These are phyloP conservation scores for Vitis hybrid DNA, from an alignment of 177 flowering plant species.

Conservation along the genomic window DNA sequence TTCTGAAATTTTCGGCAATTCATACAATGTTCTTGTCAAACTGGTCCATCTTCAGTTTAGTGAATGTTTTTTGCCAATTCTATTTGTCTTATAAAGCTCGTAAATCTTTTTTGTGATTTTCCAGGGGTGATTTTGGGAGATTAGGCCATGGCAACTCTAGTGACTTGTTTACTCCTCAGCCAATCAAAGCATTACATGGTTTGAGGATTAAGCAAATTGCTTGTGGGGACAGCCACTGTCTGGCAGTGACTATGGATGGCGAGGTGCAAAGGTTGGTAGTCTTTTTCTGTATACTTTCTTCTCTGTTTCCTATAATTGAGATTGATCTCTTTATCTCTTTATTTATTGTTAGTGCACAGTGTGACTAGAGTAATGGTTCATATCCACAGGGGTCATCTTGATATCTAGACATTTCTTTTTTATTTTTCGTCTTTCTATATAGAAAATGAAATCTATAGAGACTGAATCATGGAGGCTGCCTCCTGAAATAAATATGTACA, in stretches of 20 bases:
- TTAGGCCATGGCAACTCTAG: conserved; percentile 97
- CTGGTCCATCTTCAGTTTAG: too few relatives aligned
- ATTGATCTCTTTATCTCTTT: not conserved
- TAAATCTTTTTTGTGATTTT: conserved; percentile 6
- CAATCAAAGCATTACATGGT: conserved; percentile 80
- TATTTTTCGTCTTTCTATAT: not conserved
- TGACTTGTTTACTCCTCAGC: conserved; percentile 86
- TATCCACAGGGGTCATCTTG: not conserved
- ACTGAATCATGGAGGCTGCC: not conserved
- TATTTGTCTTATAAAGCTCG: too few relatives aligned
- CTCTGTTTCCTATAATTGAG: not conserved
- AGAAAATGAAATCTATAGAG: not conserved
- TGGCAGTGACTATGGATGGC: conserved; percentile 91
- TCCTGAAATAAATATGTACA: not conserved
- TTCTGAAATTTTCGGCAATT: too few relatives aligned
- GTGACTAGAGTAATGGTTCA: not conserved
- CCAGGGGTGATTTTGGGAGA: conserved; percentile 99
- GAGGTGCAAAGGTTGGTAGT: conserved; percentile 77
- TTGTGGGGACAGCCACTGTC: conserved; percentile 98
- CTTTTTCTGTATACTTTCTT: not conserved
- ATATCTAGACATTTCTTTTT: not conserved
- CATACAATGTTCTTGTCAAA: too few relatives aligned
- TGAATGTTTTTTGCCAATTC: too few relatives aligned
- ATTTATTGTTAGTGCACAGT: not conserved
- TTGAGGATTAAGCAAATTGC: conserved; percentile 85